Conservation (phyloP, 257 asterid species). For the Solanum pimpinellifolium region DNA sequence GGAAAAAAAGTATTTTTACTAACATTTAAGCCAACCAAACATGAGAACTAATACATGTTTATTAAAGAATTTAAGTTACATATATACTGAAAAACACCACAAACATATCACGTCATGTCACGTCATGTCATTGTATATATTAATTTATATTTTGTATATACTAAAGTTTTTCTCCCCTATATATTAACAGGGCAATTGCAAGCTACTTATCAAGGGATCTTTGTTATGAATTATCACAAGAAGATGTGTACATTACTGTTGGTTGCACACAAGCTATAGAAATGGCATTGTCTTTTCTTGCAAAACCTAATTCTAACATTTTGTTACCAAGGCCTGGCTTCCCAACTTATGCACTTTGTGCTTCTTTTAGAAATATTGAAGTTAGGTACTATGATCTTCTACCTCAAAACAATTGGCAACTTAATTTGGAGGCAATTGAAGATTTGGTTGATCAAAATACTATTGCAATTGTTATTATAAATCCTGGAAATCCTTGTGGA, state of each 20-base stretch:
- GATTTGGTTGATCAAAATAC: slow-evolving; percentile 63
- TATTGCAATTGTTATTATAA: slow-evolving; percentile 57
- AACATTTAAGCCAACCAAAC: neutral
- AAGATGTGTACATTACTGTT: slow-evolving; percentile 62
- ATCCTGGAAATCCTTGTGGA: slow-evolving; percentile 97
- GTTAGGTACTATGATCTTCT: slow-evolving; percentile 52
- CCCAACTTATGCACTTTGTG: slow-evolving; percentile 63
- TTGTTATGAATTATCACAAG: slow-evolving; percentile 33
- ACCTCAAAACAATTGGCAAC: slow-evolving; percentile 58
- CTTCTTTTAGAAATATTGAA: slow-evolving; percentile 53
- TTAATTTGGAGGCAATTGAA: slow-evolving; percentile 51
- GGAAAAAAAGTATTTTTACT: no score
- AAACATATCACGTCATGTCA: neutral
- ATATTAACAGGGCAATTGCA: slow-evolving; percentile 56
- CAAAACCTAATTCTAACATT: slow-evolving; percentile 56
- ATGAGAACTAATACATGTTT: neutral
- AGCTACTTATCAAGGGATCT: slow-evolving; percentile 61
- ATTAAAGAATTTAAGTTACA: neutral
- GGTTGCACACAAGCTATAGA: slow-evolving; percentile 94
- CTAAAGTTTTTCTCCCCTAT: neutral
- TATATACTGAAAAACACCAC: neutral
- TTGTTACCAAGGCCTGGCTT: slow-evolving; percentile 75
- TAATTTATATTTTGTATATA: neutral
- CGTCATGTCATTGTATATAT: neutral
- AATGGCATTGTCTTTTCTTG: slow-evolving; percentile 38